These are phyloP conservation scores for Penicillium sp. DNA, from an alignment of 2,329 filamentous ascomycete genomes.

Conservation along the genomic window DNA sequence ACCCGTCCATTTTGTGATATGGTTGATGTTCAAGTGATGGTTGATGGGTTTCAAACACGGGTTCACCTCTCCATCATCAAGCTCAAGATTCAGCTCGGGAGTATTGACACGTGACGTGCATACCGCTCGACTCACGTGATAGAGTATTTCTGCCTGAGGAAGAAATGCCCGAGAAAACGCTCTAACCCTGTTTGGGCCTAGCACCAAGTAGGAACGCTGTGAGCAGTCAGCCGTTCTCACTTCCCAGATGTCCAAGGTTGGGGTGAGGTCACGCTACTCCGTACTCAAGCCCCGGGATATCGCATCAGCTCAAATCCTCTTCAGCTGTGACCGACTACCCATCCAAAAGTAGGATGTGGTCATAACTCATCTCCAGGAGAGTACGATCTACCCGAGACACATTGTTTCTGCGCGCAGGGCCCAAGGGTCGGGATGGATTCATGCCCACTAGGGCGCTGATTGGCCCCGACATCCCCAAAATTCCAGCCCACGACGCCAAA, in stretches of 20 bases:
- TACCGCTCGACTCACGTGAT: neutral
- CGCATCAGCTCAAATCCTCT: no score
- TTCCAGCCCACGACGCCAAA: neutral
- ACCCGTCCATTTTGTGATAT: slow-evolving; percentile 40
- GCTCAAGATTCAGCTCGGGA: neutral
- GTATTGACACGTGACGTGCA: neutral
- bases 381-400: neutral
- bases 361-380: neutral
- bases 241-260: no score
- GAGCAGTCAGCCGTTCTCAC: no score
- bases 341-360: neutral
- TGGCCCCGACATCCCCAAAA: neutral
- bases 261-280: no score
- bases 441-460: neutral
- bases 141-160: neutral
- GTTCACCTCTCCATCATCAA: neutral
- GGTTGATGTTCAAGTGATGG: neutral
- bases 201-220: no score
- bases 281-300: no score
- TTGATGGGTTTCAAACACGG: slow-evolving; percentile 6
- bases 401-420: neutral
- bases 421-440: neutral
- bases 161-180: no score
- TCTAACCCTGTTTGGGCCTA: neutral
- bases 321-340: no score